Percentiles rank a stretch among this genome's conserved stretches.
phyloP scores from a whole-genome alignment of 139 green algal genomes.

The Tetraselmis chui region DNA sequence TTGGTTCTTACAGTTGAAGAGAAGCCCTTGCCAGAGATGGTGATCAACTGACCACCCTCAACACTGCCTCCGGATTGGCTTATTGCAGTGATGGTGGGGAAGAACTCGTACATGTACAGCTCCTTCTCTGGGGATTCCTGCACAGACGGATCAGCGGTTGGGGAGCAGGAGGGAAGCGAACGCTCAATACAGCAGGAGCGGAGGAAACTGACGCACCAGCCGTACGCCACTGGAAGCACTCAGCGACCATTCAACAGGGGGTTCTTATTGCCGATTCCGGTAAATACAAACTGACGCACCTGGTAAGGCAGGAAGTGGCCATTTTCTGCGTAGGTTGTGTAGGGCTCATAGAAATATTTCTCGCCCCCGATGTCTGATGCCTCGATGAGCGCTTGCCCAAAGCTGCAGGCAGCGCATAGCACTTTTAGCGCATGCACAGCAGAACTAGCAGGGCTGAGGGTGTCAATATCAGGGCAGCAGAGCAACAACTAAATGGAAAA shows the following conservation, averaged over 20 bases:
- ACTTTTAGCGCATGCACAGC: not conserved
- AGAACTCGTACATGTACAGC: not conserved
- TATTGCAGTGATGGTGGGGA: not conserved
- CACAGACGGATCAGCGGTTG: too few relatives aligned
- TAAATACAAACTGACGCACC: not conserved
- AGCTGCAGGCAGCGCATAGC: not conserved
- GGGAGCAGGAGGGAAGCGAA: not conserved
- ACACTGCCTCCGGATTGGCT: not conserved
- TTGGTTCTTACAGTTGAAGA: not conserved
- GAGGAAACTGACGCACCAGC: not conserved
- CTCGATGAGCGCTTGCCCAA: not conserved
- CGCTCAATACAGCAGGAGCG: not conserved
- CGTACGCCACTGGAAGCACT: too few relatives aligned
- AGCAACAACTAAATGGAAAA: too few relatives aligned
- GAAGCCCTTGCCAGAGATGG: not conserved
- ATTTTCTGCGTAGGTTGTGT: too few relatives aligned
- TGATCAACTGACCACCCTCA: not conserved
- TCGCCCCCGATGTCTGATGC: too few relatives aligned
- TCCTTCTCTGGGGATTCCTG: not conserved
- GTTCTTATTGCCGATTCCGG: not conserved
- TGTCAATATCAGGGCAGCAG: not conserved
- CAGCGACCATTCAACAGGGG: too few relatives aligned
- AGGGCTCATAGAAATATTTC: too few relatives aligned
- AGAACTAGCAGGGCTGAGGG: too few relatives aligned
- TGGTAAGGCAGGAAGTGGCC: not conserved